Evolutionary conservation across 2,329 filamentous ascomycete species (phyloP).

Genomic region (Cadophora gregata): DNA sequence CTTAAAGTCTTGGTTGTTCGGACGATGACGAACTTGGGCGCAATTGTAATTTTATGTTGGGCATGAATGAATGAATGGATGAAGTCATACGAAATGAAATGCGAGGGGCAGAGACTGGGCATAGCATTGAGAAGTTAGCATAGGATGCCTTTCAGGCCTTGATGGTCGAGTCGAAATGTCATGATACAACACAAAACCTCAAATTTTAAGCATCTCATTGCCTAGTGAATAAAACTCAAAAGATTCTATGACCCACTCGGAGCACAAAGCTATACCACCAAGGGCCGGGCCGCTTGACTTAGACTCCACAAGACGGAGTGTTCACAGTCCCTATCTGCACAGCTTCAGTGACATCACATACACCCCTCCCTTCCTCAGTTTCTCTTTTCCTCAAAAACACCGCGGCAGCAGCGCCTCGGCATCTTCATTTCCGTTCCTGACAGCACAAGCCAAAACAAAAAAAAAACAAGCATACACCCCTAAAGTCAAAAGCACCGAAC

Average conservation of each 20-base stretch:
- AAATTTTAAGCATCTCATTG: not conserved
- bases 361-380: not conserved
- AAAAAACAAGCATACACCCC: conserved; percentile 1
- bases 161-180: conserved; percentile 6
- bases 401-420: conserved; percentile 7
- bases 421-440: not conserved
- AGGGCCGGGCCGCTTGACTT: not conserved
- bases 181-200: not conserved
- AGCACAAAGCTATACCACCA: not conserved
- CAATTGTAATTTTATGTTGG: conserved; percentile 11
- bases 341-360: not conserved
- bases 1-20: not conserved
- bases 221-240: not conserved
- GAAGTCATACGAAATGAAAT: not conserved
- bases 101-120: not conserved
- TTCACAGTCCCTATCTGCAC: not conserved
- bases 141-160: conserved; percentile 2
- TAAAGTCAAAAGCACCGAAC: not conserved
- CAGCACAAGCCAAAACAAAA: conserved; percentile 8
- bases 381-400: not conserved
- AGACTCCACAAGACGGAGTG: not conserved
- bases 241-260: not conserved
- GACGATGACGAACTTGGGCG: conserved; percentile 9
- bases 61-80: conserved; percentile 7
- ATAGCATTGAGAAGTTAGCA: not conserved